These are phyloP conservation scores for Evernia prunastri DNA, from an alignment of 495 filamentous ascomycete genomes.

Conservation along the genomic window DNA sequence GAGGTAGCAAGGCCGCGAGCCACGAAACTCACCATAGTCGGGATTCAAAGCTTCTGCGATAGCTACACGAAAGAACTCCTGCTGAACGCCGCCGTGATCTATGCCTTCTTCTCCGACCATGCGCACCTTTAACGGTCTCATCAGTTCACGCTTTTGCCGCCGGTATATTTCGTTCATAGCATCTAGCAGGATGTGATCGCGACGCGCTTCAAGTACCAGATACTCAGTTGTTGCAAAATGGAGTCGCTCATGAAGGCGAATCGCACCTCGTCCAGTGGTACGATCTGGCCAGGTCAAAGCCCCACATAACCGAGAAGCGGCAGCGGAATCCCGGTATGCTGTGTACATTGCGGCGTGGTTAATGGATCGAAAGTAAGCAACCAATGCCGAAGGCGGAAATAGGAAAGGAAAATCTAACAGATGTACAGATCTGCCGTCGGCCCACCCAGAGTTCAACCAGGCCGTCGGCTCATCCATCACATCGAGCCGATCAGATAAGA, in stretches of 20 bases:
- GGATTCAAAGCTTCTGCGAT: slow-evolving; percentile 71
- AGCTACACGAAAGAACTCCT: slow-evolving; percentile 86
- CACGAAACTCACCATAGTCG: slow-evolving; percentile 54
- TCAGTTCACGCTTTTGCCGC: slow-evolving; percentile 70
- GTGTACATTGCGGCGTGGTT: slow-evolving; percentile 79
- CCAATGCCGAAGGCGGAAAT: slow-evolving; percentile 63
- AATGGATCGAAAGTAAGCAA: slow-evolving; percentile 83
- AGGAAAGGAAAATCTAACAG: slow-evolving; percentile 76
- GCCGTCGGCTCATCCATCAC: slow-evolving; percentile 64
- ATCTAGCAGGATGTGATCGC: slow-evolving; percentile 65
- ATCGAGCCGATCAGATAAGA: slow-evolving; percentile 73
- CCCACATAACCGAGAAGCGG: slow-evolving; percentile 52
- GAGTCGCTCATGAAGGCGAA: slow-evolving; percentile 54
- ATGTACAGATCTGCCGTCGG: slow-evolving; percentile 60
- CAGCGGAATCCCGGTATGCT: slow-evolving; percentile 63
- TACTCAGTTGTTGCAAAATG: slow-evolving; percentile 61
- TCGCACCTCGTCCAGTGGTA: slow-evolving; percentile 36
- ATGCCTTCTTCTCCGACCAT: slow-evolving; percentile 85
- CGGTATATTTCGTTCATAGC: slow-evolving; percentile 85
- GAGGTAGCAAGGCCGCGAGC: not conserved
- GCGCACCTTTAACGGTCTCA: slow-evolving; percentile 80
- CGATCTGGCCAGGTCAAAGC: slow-evolving; percentile 45
- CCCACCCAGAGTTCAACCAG: slow-evolving; percentile 50
- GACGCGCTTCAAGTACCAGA: slow-evolving; percentile 67
- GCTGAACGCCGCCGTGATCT: slow-evolving; percentile 90